phyloP scores from a whole-genome alignment of 1,139 yeast genomes.

The Nakaseomyces kungkrabaensis region DNA sequence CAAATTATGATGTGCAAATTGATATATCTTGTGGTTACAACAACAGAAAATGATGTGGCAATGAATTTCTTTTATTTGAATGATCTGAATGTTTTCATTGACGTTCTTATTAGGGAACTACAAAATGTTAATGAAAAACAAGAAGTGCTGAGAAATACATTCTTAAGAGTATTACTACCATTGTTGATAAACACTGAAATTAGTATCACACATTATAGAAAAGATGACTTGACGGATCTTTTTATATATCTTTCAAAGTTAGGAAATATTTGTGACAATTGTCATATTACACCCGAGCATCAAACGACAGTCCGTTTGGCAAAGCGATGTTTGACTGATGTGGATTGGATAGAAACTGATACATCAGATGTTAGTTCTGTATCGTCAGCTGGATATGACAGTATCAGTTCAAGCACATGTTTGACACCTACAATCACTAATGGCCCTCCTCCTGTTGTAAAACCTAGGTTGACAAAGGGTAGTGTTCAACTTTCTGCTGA shows the following conservation, averaged over 20 bases:
- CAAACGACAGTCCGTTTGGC: conserved; percentile 51
- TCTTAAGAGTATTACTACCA: conserved; percentile 66
- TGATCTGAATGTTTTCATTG: conserved; percentile 79
- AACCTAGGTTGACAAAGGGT: conserved; percentile 2
- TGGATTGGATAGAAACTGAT: conserved; percentile 41
- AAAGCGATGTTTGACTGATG: conserved; percentile 43
- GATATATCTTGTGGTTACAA: conserved; percentile 63
- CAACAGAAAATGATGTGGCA: conserved; percentile 53
- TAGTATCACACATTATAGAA: conserved; percentile 47
- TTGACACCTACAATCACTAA: neutral
- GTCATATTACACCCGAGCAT: conserved; percentile 23
- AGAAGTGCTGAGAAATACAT: conserved; percentile 62
- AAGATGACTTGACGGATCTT: conserved; percentile 41
- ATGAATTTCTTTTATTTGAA: conserved; percentile 57
- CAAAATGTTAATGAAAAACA: conserved; percentile 52
- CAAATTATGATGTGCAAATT: conserved; percentile 74
- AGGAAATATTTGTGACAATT: conserved; percentile 26
- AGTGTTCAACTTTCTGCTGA: conserved; percentile 25
- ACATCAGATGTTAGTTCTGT: neutral
- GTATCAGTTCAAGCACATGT: conserved; percentile 14
- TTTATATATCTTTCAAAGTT: conserved; percentile 38
- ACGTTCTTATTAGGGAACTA: conserved; percentile 72
- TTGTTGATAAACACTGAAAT: conserved; percentile 60
- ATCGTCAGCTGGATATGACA: conserved; percentile 8
- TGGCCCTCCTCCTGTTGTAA: conserved; percentile 1